Percentiles rank a stretch among this genome's conserved stretches.
Evolutionary conservation across 257 asterid genomes (phyloP).

Genomic region (Ophiorrhiza pumila): DNA sequence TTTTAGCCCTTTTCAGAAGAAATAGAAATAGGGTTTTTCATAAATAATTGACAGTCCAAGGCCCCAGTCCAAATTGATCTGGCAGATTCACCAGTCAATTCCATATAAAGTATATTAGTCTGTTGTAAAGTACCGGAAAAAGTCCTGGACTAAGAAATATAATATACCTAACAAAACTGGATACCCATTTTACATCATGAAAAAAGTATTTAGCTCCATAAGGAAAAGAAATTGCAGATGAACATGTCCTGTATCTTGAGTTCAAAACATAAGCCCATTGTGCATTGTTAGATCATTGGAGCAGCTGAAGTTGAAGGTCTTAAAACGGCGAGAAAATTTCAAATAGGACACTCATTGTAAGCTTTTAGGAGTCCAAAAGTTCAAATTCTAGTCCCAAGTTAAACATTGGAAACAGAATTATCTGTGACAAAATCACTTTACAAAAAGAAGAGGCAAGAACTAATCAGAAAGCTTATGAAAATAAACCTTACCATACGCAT

Average conservation of each 20-base stretch:
- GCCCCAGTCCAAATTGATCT: background rate
- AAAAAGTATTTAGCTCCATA: background rate
- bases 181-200: background rate
- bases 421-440: too few relatives aligned
- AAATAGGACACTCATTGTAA: too few relatives aligned
- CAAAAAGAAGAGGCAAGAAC: too few relatives aligned
- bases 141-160: background rate
- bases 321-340: too few relatives aligned
- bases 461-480: background rate
- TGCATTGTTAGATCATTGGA: too few relatives aligned
- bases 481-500: conserved; percentile 71
- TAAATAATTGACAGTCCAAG: background rate
- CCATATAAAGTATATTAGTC: background rate
- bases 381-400: too few relatives aligned
- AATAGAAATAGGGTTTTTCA: background rate
- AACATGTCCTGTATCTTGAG: too few relatives aligned
- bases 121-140: background rate
- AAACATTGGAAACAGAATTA: too few relatives aligned
- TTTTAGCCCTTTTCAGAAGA: background rate
- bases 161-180: background rate
- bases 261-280: too few relatives aligned
- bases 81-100: background rate
- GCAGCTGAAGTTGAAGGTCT: too few relatives aligned
- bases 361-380: too few relatives aligned
- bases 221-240: too few relatives aligned